phyloP scores from a whole-genome alignment of 2,329 filamentous ascomycete genomes.

The Scopulariopsis brevicaulis region DNA sequence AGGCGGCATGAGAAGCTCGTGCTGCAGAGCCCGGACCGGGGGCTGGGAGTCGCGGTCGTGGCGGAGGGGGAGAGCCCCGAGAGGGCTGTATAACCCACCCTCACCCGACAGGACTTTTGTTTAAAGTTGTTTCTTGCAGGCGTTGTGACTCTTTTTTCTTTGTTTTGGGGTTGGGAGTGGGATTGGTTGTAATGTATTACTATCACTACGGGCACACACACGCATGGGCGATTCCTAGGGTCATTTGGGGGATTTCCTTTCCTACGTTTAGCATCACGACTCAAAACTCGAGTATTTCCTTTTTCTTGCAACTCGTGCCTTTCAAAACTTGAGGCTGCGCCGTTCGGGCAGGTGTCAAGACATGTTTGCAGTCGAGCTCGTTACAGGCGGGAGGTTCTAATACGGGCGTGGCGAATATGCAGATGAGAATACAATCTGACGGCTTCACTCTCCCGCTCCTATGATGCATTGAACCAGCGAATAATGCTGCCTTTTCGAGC shows the following conservation, averaged over 20 bases:
- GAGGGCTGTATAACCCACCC: slow-evolving; percentile 49
- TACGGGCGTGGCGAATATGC: too few species aligned
- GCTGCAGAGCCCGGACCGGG: slow-evolving; percentile 82
- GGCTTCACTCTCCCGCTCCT: too few species aligned
- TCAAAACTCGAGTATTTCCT: not conserved
- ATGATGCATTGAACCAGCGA: too few species aligned
- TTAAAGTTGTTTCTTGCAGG: not conserved
- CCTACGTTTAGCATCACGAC: not conserved
- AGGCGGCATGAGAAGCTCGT: slow-evolving; percentile 88
- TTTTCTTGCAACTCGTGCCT: not conserved
- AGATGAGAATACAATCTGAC: too few species aligned
- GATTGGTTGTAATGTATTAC: not conserved
- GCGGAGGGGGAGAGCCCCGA: slow-evolving; percentile 75
- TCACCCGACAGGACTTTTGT: not conserved
- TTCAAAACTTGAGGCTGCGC: too few species aligned
- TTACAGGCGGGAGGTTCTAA: too few species aligned
- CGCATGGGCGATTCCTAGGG: not conserved
- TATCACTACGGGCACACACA: not conserved
- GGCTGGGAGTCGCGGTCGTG: slow-evolving; percentile 74
- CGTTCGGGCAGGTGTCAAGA: too few species aligned
- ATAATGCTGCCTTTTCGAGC: too few species aligned
- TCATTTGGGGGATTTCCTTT: not conserved
- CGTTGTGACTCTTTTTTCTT: slow-evolving; percentile 2
- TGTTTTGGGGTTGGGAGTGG: not conserved
- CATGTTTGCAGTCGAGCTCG: too few species aligned